Evolutionary conservation across 1,139 yeast genomes (phyloP), one percentile per base, ranked within the genome.

Genomic region (Hansenula lynferdii): DNA sequence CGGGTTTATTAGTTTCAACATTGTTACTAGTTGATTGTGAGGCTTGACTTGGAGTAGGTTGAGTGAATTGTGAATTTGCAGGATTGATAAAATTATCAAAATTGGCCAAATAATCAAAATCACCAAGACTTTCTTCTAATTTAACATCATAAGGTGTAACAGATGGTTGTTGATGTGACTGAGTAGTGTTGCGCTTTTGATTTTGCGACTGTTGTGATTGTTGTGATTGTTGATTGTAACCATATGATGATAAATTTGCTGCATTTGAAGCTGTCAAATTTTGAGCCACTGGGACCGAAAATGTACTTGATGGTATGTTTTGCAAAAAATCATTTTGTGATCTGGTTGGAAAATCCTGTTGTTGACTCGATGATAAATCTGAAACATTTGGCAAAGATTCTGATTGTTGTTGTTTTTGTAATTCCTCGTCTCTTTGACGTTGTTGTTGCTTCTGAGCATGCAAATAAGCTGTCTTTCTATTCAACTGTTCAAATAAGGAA

Each of bases 401-500:
- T n/a, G n/a, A n/a, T n/a, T n/a, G n/a, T n/a, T n/a, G n/a, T n/a
- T n/a, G n/a, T n/a, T n/a, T n/a, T 17, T 33, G 22, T 26, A 40
- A 44, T 31, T 41, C 43, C 35, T 40, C 38, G n/a, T 36, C 42
- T n/a, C 42, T 19, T 31, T 41, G 38, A 22, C 40, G 40, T 35
- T 41, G 44, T 37, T 47, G 40, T 35, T 41, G 44, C 37, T 48
- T 33, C 32, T 34, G 39, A 28, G 47, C 43, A 32, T 38, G 76
- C 57, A 42, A 64, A 59, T 61, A 65, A 1, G 81, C 84, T 1
- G 85, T 79, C 54, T 73, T 72, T 57, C 82, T 68, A 54, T 85
- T 85, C 56, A 89, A 69, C 57, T 85, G 89, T 54, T 86, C 95
- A 59, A 89, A 89, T 47, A 89, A 64, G 12, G 85, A 80, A 56